Percentiles rank a stretch among this genome's conserved stretches.
phyloP scores from a whole-genome alignment of 2,329 filamentous ascomycete genomes.

The Colletotrichum plurivorum region DNA sequence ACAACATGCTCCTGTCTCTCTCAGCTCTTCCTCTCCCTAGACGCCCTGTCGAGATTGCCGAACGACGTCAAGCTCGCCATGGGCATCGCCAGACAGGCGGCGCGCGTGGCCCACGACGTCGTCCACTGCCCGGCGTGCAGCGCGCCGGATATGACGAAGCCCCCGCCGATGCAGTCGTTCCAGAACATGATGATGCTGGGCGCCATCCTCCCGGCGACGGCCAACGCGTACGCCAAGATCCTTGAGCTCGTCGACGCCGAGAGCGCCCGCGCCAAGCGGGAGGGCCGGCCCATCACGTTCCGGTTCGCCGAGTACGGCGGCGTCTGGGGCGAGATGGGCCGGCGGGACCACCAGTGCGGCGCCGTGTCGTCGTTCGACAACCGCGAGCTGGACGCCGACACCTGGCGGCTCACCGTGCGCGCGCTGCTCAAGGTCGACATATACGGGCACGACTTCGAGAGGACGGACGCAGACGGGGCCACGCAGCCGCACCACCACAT shows the following conservation, averaged over 20 bases:
- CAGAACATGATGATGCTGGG: slow-evolving; percentile 73
- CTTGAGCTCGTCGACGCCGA: slow-evolving; percentile 69
- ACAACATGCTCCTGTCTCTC: slow-evolving; percentile 63
- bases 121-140: slow-evolving; percentile 67
- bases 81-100: slow-evolving; percentile 61
- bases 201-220: slow-evolving; percentile 70
- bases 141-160: slow-evolving; percentile 50
- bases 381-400: slow-evolving; percentile 62
- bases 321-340: slow-evolving; percentile 57
- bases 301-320: slow-evolving; percentile 63
- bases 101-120: slow-evolving; percentile 64
- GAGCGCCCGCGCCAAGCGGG: slow-evolving; percentile 57
- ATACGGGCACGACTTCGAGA: slow-evolving; percentile 62
- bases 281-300: slow-evolving; percentile 60
- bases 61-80: slow-evolving; percentile 62
- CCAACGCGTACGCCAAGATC: slow-evolving; percentile 70
- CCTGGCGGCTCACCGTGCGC: slow-evolving; percentile 69
- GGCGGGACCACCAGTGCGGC: slow-evolving; percentile 45
- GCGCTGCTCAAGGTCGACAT: slow-evolving; percentile 70
- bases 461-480: slow-evolving; percentile 35
- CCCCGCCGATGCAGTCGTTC: slow-evolving; percentile 63
- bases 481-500: slow-evolving; percentile 49
- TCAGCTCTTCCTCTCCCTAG: slow-evolving; percentile 64
- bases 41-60: slow-evolving; percentile 64
- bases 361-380: slow-evolving; percentile 53